Evolutionary conservation across 2,329 filamentous ascomycete genomes (phyloP), one percentile per base, ranked within the genome.

Genomic region (Fusarium vanettenii): DNA sequence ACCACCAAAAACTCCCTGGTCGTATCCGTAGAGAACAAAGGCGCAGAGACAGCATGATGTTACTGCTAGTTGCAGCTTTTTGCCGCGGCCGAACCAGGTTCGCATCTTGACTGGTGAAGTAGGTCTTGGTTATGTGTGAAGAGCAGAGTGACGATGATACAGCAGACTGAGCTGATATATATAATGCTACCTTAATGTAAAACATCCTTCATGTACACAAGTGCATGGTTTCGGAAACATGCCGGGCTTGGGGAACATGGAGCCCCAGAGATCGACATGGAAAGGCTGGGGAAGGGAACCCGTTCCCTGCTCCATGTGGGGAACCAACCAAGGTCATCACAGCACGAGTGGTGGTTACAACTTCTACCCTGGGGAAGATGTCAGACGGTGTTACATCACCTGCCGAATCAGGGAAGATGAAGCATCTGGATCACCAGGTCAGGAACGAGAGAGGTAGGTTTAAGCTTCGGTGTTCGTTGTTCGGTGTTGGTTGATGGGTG

Each of bases 1-100:
- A 13, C 85, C 85, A 13, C 84, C 82, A 66, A 87, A 86, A 0
- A 86, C 85, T 52, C 85, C 85, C 73, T 87, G 86, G 59, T 87
- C 86, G 56, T 87, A 87, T 5, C 85, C 86, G 72, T 82, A 81
- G 41, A 80, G 67, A 5, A 75, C 50, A 45, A 78, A 78, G 6
- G 74, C 72, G 22, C 70, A 69, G 25, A 76, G 72, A 33, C 76
- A 78, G 64, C 75, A 77, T 29, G 63, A 66, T 29, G 75, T 77
- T 9, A 77, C 71, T 63, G 72, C 74, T 18, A 59, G 27, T 57
- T 76, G 75, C 61, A 77, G 72, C 45, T 70, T 67, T 59, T 63
- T 76, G 68, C 74, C 75, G n/a, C 75, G 66, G n/a, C 75, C 75
- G 22, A 76, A 73, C 73, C 71, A 77, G 18, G 63, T 66, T 16